Conservation (phyloP, 495 filamentous ascomycete species). For the Aspergillus carlsbadensis region DNA sequence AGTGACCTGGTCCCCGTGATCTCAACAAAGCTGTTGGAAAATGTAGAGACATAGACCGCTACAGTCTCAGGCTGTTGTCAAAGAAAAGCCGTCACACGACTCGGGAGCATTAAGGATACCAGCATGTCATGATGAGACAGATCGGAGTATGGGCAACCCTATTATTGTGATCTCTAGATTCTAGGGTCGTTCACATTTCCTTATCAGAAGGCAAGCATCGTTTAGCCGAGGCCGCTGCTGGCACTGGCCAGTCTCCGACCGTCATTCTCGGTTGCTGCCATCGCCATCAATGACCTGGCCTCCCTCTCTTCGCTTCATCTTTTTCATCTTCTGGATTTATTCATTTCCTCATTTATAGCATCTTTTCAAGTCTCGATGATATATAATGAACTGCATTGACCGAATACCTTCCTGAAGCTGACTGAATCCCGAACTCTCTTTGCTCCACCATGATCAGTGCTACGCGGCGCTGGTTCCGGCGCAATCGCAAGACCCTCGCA, state of each 20-base stretch:
- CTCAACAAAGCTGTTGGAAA: background rate
- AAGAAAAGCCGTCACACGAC: background rate
- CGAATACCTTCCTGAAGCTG: conserved; percentile 10
- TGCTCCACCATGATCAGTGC: conserved; percentile 70
- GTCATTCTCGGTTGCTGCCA: conserved; percentile 12
- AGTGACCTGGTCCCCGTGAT: background rate
- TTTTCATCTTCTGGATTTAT: conserved; percentile 8
- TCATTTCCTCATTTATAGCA: conserved; percentile 8
- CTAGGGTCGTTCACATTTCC: conserved; percentile 3
- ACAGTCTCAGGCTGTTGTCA: background rate
- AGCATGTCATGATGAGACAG: background rate
- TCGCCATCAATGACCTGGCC: conserved; percentile 5
- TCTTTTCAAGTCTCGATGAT: background rate
- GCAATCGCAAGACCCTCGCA: conserved; percentile 86
- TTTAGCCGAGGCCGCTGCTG: conserved; percentile 40
- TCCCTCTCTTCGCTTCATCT: conserved; percentile 15
- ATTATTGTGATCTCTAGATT: background rate
- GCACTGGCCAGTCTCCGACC: conserved; percentile 21
- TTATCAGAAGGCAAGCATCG: conserved; percentile 10
- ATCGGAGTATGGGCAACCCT: background rate
- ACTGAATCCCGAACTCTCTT: conserved; percentile 5
- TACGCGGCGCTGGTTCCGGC: conserved; percentile 82
- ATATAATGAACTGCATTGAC: conserved; percentile 19
- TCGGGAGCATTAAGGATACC: background rate
- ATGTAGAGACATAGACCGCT: background rate